Base-by-base conservation (phyloP, 257 asterid genomes). In the Linaria vulgaris region DNA sequence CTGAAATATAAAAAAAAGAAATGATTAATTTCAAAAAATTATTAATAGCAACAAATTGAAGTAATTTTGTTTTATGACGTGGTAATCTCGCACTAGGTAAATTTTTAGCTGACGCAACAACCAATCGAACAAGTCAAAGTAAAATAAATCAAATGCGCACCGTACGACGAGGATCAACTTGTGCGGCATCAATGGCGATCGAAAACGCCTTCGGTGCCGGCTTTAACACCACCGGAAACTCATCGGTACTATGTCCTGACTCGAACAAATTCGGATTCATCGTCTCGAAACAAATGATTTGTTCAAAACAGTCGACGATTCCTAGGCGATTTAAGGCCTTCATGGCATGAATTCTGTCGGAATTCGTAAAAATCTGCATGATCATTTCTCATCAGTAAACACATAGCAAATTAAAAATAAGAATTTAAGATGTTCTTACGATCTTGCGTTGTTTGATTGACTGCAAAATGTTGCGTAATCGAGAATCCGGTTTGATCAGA, bases 251-350 rank as follows among this genome's bases (percentile, higher is more conserved):
- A 23, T 83, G 62, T 5, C 70, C 56, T 1, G 86, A 59, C 34
- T 61, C 67, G 23, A 68, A 70, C 61, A 88, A 56, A 34, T 86
- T 71, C 2, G 91, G 87, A 44, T 91, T 91, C 89, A 91, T 88
- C 11, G 95, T 91, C 68, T 91, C 98, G 76, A 91, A 91, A 70
- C 95, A 88, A 13, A 88, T 80, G 16, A 91, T 80, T 44, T 70
- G 71, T 55, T 91, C 96, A 75, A 91, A 91, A 61, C 91, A 88
- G 41, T 91, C 96, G 21, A 57, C 61, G 54, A 91, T 78, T 50
- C 92, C 95, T 1, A 91, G 78, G 5, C 94, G 88, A 72, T 81
- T 90, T 48, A 91, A 71, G 2, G 78, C 94, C 54, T 80, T 88
- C 55, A 71, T 67, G 31, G 95, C 95, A 61, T 88, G 95, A 46